Evolutionary conservation across 441 rosid species (phyloP).

Genomic region (Adansonia rubrostipa): DNA sequence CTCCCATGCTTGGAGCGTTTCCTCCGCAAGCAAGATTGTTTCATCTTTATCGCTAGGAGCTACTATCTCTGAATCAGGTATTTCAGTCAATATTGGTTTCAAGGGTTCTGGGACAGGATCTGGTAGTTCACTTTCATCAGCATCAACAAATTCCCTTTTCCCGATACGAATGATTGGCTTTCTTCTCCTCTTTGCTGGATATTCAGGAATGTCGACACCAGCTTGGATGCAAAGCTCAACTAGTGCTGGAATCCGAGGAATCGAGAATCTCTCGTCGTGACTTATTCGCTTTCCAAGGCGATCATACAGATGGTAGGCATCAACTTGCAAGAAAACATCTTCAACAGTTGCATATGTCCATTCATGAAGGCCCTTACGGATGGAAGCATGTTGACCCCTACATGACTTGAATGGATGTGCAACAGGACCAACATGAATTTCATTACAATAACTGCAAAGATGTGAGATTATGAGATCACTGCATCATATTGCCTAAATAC

Average conservation of each 20-base stretch:
- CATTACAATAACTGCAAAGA: constrained; percentile 74
- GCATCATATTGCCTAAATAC: background rate
- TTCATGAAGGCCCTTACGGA: constrained; percentile 79
- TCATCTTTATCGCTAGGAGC: constrained; percentile 68
- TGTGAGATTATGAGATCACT: constrained; percentile 6
- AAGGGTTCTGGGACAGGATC: constrained; percentile 63
- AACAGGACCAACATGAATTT: constrained; percentile 85
- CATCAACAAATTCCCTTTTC: constrained; percentile 80
- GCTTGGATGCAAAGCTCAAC: constrained; percentile 96
- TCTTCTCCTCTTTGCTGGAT: constrained; percentile 85
- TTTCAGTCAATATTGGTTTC: constrained; percentile 60
- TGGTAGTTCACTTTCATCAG: constrained; percentile 86
- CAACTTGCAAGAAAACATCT: constrained; percentile 67
- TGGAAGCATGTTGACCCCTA: constrained; percentile 62
- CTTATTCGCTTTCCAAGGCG: constrained; percentile 79
- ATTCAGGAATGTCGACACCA: constrained; percentile 74
- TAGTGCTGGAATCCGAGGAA: constrained; percentile 79
- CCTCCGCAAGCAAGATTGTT: constrained; percentile 61
- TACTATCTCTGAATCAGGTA: constrained; percentile 52
- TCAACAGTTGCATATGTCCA: constrained; percentile 80
- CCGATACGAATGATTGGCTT: constrained; percentile 80
- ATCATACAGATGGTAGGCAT: constrained; percentile 82
- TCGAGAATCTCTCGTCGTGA: constrained; percentile 78
- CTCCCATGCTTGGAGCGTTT: constrained; percentile 80
- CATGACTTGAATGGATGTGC: constrained; percentile 97